A percentile compares a stretch with the other conserved stretches of the same genome.
phyloP scores from a whole-genome alignment of 352 stramenopile species.

The Globisporangium middletonii region DNA sequence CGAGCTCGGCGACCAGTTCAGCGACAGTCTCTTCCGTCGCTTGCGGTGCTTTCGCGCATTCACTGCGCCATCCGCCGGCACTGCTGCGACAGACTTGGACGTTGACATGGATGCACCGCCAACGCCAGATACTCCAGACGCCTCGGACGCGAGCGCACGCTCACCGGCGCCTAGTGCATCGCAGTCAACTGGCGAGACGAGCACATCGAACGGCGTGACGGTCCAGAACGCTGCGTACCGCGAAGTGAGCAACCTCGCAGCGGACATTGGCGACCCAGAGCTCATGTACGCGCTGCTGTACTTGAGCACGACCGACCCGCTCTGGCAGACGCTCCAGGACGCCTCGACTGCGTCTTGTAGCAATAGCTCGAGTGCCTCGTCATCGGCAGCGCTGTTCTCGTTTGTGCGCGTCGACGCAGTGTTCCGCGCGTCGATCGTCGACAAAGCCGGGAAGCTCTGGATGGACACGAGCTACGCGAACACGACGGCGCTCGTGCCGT shows the following conservation, averaged over 20 bases:
- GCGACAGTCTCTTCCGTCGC: conserved; percentile 69
- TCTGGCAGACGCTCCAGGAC: conserved; percentile 41
- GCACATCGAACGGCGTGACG: conserved; percentile 8
- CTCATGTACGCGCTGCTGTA: conserved; percentile 82
- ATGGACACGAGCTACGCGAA: conserved; percentile 42
- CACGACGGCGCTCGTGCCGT: conserved; percentile 56
- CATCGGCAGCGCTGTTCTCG: conserved; percentile 24
- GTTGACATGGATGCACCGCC: conserved; percentile 7
- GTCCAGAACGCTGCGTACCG: conserved; percentile 80
- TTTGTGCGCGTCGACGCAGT: conserved; percentile 35
- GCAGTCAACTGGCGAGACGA: no score
- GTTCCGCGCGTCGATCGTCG: conserved; percentile 44
- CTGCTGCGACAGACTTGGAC: conserved; percentile 18
- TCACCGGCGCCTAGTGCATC: no score
- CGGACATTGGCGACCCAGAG: conserved; percentile 69
- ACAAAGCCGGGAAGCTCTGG: conserved; percentile 53
- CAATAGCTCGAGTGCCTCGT: background rate
- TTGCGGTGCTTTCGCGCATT: conserved; percentile 79
- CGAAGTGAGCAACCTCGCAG: conserved; percentile 79
- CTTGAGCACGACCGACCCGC: conserved; percentile 66
- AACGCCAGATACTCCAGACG: no score
- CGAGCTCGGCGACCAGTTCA: conserved; percentile 58
- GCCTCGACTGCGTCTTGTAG: background rate
- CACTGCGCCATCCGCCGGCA: conserved; percentile 14
- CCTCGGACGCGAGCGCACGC: no score